Evolutionary conservation across 208 protist genomes (phyloP), one percentile per base, ranked within the genome.

Genomic region (Wallacemonas rigidus): DNA sequence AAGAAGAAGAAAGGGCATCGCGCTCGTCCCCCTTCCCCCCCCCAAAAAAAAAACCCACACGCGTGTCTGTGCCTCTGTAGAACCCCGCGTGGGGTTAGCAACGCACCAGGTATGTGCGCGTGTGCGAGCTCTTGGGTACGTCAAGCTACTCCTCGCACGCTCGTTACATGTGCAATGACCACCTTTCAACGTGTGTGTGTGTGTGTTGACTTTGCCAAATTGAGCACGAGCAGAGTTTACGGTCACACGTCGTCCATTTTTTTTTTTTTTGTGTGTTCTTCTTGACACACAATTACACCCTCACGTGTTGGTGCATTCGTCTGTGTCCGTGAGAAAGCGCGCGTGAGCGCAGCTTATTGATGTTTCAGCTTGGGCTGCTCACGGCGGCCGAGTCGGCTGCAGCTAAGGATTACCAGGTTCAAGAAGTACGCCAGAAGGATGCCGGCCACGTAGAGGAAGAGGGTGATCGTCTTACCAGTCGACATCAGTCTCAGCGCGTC

Each of bases 321-420:
- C 14, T 64, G 35, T 64, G 41, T 50, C 41, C 26, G 26, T 26
- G 26, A 26, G 26, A 26, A 0, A 26, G 26, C 26, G 26, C 26
- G 26, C 26, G 26, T 0, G 26, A 26, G 26, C 26, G 26, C 26
- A 17, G 11, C 8, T 68, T 41, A 55, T 14, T 72, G 54, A 2
- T 74, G 44, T n/a, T 76, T 69, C 48, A 26, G 6, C 53, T 55
- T 53, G 15, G 45, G 35, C 26, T 57, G 17, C 40, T 71, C 64
- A 50, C 61, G 61, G 39, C 65, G 41, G 2, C 84, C 81, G 2
- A 89, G 73, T 17, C 72, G 67, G 57, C 81, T 87, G 76, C 84
- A 89, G 47, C 79, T 80, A 1, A 89, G 63, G 47, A 89, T 80
- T 15, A 89, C 67, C 5, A 89, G 70, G 69, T 87, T 86, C 17